phyloP scores from a whole-genome alignment of 495 filamentous ascomycete genomes.

The Podospora pseudocomata region DNA sequence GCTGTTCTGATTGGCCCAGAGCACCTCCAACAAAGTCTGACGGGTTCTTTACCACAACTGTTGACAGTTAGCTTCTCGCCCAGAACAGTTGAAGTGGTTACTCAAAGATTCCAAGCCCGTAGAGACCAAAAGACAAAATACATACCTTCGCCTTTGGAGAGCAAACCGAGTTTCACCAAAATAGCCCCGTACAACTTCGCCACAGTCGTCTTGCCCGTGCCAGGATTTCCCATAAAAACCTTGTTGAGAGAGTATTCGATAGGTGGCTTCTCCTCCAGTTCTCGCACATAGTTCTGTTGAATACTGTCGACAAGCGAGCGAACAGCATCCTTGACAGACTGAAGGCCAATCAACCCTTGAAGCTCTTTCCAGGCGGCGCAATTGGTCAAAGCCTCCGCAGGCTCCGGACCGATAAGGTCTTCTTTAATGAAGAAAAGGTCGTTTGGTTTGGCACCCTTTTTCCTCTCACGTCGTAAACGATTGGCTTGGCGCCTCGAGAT shows the following conservation, averaged over 20 bases:
- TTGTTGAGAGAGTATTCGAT: conserved; percentile 61
- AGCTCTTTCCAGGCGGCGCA: conserved; percentile 58
- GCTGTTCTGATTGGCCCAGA: conserved; percentile 64
- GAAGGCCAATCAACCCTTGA: conserved; percentile 57
- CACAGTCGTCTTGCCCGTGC: conserved; percentile 74
- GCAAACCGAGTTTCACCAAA: conserved; percentile 55
- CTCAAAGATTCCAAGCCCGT: background rate
- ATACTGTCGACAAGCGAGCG: conserved; percentile 55
- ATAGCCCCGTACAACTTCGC: conserved; percentile 70
- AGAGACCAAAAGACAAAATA: background rate
- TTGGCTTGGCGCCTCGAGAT: conserved; percentile 58
- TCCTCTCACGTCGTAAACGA: conserved; percentile 44
- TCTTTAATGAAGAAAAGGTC: conserved; percentile 53
- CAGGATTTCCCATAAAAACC: conserved; percentile 68
- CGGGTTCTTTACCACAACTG: conserved; percentile 64
- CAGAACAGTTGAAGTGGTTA: background rate
- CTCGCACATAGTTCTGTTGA: conserved; percentile 57
- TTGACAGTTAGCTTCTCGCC: conserved; percentile 28
- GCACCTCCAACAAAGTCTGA: conserved; percentile 65
- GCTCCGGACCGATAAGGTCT: conserved; percentile 66
- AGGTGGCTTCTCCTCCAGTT: conserved; percentile 54
- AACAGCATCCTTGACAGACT: conserved; percentile 60
- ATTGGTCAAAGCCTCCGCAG: conserved; percentile 46
- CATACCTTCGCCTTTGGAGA: conserved; percentile 62
- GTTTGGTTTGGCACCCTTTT: conserved; percentile 34